Evolutionary conservation across 2,329 filamentous ascomycete genomes (phyloP), one percentile per base, ranked within the genome.

Genomic region (Colletotrichum tropicale): DNA sequence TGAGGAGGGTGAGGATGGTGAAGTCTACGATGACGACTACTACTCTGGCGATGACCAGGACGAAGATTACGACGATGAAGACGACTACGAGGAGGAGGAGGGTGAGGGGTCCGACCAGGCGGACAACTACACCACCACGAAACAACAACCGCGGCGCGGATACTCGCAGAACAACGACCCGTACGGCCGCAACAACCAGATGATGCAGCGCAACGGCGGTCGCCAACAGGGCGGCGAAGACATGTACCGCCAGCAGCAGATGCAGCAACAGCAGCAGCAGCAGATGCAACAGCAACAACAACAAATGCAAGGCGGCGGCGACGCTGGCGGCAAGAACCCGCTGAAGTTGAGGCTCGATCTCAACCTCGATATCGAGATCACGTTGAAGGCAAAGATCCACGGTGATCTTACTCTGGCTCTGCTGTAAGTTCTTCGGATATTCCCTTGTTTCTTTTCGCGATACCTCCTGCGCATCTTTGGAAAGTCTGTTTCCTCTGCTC

Each of bases 311-410:
- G 71, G 79, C 82, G 74, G 73, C 76, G 26, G 78, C 80, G 60
- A 75, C 76, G 55, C 58, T 78, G 70, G 62, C 70, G 67, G 68
- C 26, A 77, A 82, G 70, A 76, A 80, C 60, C 79, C 78, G 65
- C 58, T 80, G 16, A 78, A 79, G 66, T 75, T 77, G 73, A 70
- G 74, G 68, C 77, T 78, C 9, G 77, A 96, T 82, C 86, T 95
- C 71, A 96, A 96, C 84, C 85, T 96, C 69, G 94, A 96, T 80
- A 89, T 96, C 67, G 94, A 96, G 85, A 94, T 96, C 79, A 92
- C 95, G 83, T 87, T 96, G 70, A 95, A 95, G 87, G 94, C 94
- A 24, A 93, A 91, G 82, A 95, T 96, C 77, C 91, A 95, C 79
- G 94, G 94, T 80, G 94, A 96, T 86, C 83, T 96, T 81, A 95